Conservation (phyloP, 1,284 basidiomycete genomes). For the Schizophyllum amplum region DNA sequence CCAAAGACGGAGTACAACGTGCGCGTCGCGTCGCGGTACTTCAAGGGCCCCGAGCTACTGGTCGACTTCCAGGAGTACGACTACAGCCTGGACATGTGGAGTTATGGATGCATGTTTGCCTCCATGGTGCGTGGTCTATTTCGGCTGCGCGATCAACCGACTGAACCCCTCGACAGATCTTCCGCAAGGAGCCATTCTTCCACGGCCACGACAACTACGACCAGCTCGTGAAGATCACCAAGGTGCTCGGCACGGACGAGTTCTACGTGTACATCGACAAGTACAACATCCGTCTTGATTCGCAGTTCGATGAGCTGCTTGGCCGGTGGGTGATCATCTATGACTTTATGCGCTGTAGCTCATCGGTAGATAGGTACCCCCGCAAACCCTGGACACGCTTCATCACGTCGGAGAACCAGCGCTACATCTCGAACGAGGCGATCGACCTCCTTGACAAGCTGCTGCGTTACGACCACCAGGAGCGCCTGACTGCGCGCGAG, state of each 20-base stretch:
- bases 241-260: conserved; percentile 95
- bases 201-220: conserved; percentile 99
- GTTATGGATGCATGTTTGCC: conserved; percentile 97
- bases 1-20: conserved; percentile 98
- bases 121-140: conserved; percentile 68
- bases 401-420: conserved; percentile 92
- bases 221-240: conserved; percentile 96
- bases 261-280: conserved; percentile 87
- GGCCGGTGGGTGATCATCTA: conserved; percentile 43
- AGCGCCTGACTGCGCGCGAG: conserved; percentile 89
- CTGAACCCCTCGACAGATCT: conserved; percentile 66
- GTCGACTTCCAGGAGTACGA: conserved; percentile 99
- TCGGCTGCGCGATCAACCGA: conserved; percentile 7
- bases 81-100: conserved; percentile 98
- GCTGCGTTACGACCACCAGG: conserved; percentile 94
- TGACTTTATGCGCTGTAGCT: conserved; percentile 6
- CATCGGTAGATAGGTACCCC: conserved; percentile 63
- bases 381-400: conserved; percentile 93
- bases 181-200: conserved; percentile 99
- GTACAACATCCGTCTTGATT: conserved; percentile 89
- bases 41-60: conserved; percentile 95
- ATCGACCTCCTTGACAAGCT: conserved; percentile 96
- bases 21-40: conserved; percentile 94
- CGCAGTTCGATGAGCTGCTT: conserved; percentile 86
- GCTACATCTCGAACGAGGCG: conserved; percentile 97